Base-by-base conservation (phyloP, 2,329 filamentous ascomycete genomes). In the Aspergillus ruber region DNA sequence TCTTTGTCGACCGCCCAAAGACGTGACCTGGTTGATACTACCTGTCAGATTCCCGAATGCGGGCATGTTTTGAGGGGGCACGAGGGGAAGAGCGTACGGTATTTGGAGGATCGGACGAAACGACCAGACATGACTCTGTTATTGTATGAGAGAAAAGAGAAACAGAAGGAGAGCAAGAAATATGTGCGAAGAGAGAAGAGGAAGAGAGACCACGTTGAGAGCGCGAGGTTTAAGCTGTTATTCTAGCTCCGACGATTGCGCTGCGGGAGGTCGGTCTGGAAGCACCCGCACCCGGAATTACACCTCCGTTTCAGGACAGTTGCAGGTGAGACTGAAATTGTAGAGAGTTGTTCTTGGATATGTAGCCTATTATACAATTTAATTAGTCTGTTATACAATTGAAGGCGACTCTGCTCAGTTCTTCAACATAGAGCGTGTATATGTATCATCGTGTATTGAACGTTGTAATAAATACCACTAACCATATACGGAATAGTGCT, bases 1-100 rank as follows among this genome's bases (percentile, higher is more conserved):
- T 96, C 73, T 88, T 85, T 57, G 90, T 94, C 54, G 89, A 76
- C 74, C 94, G 93, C 69, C 93, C 93, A 77, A 96, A 98, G 75
- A 98, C 87, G 80, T 98, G 93, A 79, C 91, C 91, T 51, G 17
- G 36, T 18, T 20, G 36, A 20, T 18, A 48, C 50, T 60, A 62
- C 58, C 53, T 54, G 60, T 62, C 54, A 61, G 59, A 56, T 56
- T 43, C 20, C n/a, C 25, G 17, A 23, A 7, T 58, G 54, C 56
- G 59, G 57, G 56, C 57, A 55, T 50, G 43, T 43, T 29, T 50
- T 35, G 45, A 29, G 39, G 47, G 48, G 45, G 50, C 51, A 36
- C 40, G 42, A 44, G 48, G 47, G 52, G 52, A 41, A 41, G 51
- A 49, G 68, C 80, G 73, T 70, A 85, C 84, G 81, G 71, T 86